These are phyloP conservation scores for Mycena filopes DNA, from an alignment of 768 basidiomycete genomes.

Conservation along the genomic window DNA sequence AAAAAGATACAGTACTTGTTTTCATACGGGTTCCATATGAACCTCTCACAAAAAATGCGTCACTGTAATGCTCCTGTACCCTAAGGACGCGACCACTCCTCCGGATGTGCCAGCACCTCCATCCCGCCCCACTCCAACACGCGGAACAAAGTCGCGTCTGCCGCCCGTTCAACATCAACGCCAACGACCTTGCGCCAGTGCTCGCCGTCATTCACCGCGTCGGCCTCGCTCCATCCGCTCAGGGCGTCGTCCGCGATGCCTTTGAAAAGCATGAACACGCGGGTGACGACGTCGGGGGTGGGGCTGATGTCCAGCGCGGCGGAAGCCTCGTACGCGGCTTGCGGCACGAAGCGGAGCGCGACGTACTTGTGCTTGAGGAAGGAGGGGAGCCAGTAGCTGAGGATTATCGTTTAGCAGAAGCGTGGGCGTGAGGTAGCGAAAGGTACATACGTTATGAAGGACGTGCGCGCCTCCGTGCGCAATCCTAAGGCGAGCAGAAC, in stretches of 20 bases:
- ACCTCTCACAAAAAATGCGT: too few species aligned
- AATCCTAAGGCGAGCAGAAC: constrained; percentile 46
- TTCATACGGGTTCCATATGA: too few species aligned
- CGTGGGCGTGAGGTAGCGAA: too few species aligned
- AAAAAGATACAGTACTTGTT: too few species aligned
- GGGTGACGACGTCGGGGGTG: constrained; percentile 53
- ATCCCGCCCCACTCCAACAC: constrained; percentile 62
- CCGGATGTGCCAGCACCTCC: constrained; percentile 48
- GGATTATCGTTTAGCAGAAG: too few species aligned
- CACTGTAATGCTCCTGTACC: too few species aligned
- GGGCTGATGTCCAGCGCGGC: constrained; percentile 52
- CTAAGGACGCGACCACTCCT: too few species aligned
- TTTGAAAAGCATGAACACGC: constrained; percentile 60
- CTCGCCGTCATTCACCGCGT: constrained; percentile 36
- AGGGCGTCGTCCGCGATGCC: constrained; percentile 42
- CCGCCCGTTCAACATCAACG: constrained; percentile 38
- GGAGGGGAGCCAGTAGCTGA: constrained; percentile 57
- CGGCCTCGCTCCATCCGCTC: constrained; percentile 41
- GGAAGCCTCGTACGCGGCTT: constrained; percentile 52
- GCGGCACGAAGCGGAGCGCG: constrained; percentile 58
- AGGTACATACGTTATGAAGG: constrained; percentile 55
- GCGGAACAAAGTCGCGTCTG: constrained; percentile 45
- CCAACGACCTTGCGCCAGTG: constrained; percentile 50
- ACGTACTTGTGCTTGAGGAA: constrained; percentile 51
- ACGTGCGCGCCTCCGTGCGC: constrained; percentile 54